These are phyloP conservation scores for Waltiozyma sp. DNA, from an alignment of 1,139 yeast species.

Conservation along the genomic window DNA sequence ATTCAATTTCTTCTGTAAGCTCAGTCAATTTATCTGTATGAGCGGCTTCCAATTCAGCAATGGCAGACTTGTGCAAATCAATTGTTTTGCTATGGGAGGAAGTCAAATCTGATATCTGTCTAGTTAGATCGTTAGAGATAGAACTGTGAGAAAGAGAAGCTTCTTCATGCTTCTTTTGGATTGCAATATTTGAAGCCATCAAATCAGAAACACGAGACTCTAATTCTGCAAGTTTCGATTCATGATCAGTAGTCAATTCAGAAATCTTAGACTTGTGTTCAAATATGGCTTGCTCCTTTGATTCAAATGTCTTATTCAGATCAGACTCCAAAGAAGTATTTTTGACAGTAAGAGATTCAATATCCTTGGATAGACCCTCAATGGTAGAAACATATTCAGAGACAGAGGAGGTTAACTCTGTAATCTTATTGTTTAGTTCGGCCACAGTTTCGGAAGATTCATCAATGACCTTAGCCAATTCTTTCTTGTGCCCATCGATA, in stretches of 20 bases:
- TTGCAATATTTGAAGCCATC: not conserved
- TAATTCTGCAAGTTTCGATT: not conserved
- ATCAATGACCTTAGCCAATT: not conserved
- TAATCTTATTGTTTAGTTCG: not conserved
- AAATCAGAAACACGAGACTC: not conserved
- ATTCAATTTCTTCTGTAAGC: not conserved
- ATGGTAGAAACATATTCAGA: not conserved
- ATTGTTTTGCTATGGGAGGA: conserved; percentile 3
- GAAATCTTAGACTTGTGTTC: not conserved
- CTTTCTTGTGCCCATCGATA: not conserved
- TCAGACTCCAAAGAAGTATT: not conserved
- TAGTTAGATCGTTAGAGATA: not conserved
- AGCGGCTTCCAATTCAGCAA: not conserved
- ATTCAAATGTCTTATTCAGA: too few relatives aligned
- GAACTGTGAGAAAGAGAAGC: not conserved
- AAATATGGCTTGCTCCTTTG: not conserved
- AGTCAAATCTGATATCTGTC: conserved; percentile 4
- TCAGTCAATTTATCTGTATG: not conserved
- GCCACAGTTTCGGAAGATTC: not conserved
- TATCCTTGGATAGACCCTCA: not conserved
- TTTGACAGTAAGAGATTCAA: not conserved
- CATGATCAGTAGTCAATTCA: not conserved
- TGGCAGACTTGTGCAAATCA: conserved; percentile 2
- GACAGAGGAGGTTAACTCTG: not conserved
- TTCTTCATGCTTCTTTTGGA: not conserved